Evolutionary conservation across 805 yeast species (phyloP), one percentile per base, ranked within the genome.

Genomic region (Saturnispora hagleri): DNA sequence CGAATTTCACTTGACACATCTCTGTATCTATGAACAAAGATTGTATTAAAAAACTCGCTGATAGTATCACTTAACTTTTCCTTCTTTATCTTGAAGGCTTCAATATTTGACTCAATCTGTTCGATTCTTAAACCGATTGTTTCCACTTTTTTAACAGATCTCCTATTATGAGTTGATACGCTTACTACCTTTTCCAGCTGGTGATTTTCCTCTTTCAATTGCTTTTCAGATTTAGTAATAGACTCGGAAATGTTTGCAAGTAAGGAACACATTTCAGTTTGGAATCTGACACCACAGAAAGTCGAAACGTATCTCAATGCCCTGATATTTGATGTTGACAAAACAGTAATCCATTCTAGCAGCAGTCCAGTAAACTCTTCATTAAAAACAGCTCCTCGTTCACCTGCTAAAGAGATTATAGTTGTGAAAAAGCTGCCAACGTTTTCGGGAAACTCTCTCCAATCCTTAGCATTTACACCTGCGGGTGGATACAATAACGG

Each of bases 1-100:
- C 97, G 74, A 35, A 90, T 85, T 5, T 65, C 63, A 5, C 82
- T 78, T 61, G 88, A 95, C 13, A 83, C 74, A 64, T 90, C 97
- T 56, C 89, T 80, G 63, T 86, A 86, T 57, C 97, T 72, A 60
- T 84, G 87, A 10, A 80, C 77, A 62, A 88, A 86, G 8, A 84
- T 76, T 2, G 84, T 73, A 57, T 78, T 81, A 33, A 81, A 76
- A 9, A 86, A 74, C 55, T 88, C 95, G 52, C 75, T 78, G 40
- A 86, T 72, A 51, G 79, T 78, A 49, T 74, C 81, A 36, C 75
- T 77, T 4, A 83, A 59, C 1, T 77, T 75, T n/a, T 69, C 68
- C 50, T 77, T 77, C 54, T 84, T 82, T 8, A 64, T 69, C 41
- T 72, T 63, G 67, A 73, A 72, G 43, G 67, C 66, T 13, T 62